Base-by-base conservation (phyloP, 1,139 yeast species). In the Geotrichum klebahnii region DNA sequence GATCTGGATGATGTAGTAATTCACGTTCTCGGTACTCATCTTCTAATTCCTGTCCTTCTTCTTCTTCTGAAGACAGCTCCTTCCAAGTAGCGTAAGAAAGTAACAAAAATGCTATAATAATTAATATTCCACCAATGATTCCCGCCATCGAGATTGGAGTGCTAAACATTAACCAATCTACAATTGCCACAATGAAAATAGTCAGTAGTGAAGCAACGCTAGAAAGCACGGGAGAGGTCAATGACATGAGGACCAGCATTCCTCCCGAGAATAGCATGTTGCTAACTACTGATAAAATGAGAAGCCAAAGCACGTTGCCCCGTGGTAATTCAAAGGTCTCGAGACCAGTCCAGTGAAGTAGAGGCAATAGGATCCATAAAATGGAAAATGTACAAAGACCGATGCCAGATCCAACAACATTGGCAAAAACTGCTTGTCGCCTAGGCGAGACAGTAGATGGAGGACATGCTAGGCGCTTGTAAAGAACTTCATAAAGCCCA, bases 211-310 rank as follows among this genome's bases (percentile, higher is more conserved):
- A 81, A 36, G 92, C 83, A 9, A 88, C 96, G 0, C 92, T 81
- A 1, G 95, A 84, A 47, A 88, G 73, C 1, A 88, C 95, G 0
- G 96, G 96, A 14, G 86, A 81, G 0, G 96, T 88, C 53, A 88
- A 74, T 0, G 95, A 83, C 84, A 87, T 85, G 57, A 88, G 71
- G 2, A 89, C 77, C 55, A 88, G 73, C 60, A 88, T 86, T 38
- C 84, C 74, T 2, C 86, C 84, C 42, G 88, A 82, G 63, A 85
- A 88, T 1, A 78, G 59, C 57, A 85, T 71, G 63, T 88, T 88
- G 17, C 84, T 75, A 1, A 79, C 56, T 0, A 84, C 72, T 1
- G 74, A 69, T 2, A 79, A 70, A 1, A 67, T 33, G 5, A 81
- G 70, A 1, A 69, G 40, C 29, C 80, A 72, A 46, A 74, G 74